Percentiles rank a stretch among this genome's conserved stretches.
Conservation (phyloP, 805 yeast genomes). For the Yarrowia yakushimensis region DNA sequence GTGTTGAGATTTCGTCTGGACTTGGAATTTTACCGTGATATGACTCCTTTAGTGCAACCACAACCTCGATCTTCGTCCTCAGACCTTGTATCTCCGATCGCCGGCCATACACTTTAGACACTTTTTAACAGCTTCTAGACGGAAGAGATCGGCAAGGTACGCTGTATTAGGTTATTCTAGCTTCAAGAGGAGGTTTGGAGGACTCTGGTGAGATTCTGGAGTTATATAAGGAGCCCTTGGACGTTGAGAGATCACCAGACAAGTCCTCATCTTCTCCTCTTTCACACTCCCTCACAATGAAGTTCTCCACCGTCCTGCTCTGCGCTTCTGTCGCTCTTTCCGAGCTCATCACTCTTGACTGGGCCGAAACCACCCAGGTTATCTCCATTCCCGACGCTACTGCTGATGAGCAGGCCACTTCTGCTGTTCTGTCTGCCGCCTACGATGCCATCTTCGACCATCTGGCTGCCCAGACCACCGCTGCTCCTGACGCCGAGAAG, state of each 20-base stretch:
- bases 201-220: neutral
- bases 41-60: no score
- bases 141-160: slow-evolving; percentile 18
- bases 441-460: slow-evolving; percentile 11
- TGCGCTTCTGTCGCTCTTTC: neutral
- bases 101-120: neutral
- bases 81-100: no score
- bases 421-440: slow-evolving; percentile 4
- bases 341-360: slow-evolving; percentile 5
- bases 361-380: slow-evolving; percentile 16
- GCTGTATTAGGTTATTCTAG: slow-evolving; percentile 6
- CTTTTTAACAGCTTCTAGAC: slow-evolving; percentile 5
- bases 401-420: neutral
- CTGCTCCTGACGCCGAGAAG: neutral
- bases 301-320: slow-evolving; percentile 6
- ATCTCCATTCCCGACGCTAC: neutral
- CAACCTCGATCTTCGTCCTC: no score
- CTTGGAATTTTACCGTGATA: no score
- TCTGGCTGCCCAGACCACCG: neutral
- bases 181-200: neutral
- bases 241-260: neutral
- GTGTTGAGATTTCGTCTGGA: no score
- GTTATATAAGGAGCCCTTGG: neutral
- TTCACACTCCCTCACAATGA: neutral
- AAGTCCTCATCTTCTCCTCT: neutral